Base-by-base conservation (phyloP, 2,329 filamentous ascomycete genomes). In the Aureobasidium musti region DNA sequence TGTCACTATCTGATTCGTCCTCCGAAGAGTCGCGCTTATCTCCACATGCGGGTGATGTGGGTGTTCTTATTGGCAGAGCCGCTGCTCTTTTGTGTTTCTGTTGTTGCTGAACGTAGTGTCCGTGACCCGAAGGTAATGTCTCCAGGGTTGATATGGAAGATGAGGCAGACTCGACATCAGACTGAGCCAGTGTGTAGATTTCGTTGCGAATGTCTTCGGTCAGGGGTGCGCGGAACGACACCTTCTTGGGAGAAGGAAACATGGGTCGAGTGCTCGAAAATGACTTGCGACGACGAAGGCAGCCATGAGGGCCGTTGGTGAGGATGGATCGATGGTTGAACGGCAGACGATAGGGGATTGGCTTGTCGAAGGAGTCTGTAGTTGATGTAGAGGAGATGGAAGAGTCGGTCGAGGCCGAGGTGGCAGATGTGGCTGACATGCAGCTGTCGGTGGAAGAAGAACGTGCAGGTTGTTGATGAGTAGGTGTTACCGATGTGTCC, bases 201-300 rank as follows among this genome's bases (percentile, higher is more conserved):
- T 81, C 79, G 2, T 81, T 88, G 69, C 79, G 80, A 71, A 88
- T 86, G 66, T 86, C 84, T 72, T 88, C 86, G 53, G 85, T 84
- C 30, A 87, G 73, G 21, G 83, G 82, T 14, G 77, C 78, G 23
- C 82, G 79, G 72, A 87, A 88, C 30, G 80, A 81, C 14, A 88
- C 86, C 69, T 79, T 80, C 77, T 87, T 88, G 71, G 82, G 77
- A 2, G 82, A 78, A 4, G 85, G 84, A 71, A 87, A 87, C 74
- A 79, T 75, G 68, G 77, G 77, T 66, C 77, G 53, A 72, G 74
- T 72, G 71, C 78, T 75, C 35, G 80, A 77, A 30, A 76, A 71
- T 1, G 81, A 78, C 70, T 79, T 80, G 26, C 76, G 73, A 41
- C 75, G 74, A 52, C 70, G 47, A 13, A 75, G 26, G 13, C 74